phyloP scores from a whole-genome alignment of 2,329 filamentous ascomycete genomes.

The Tolypocladium sp. region DNA sequence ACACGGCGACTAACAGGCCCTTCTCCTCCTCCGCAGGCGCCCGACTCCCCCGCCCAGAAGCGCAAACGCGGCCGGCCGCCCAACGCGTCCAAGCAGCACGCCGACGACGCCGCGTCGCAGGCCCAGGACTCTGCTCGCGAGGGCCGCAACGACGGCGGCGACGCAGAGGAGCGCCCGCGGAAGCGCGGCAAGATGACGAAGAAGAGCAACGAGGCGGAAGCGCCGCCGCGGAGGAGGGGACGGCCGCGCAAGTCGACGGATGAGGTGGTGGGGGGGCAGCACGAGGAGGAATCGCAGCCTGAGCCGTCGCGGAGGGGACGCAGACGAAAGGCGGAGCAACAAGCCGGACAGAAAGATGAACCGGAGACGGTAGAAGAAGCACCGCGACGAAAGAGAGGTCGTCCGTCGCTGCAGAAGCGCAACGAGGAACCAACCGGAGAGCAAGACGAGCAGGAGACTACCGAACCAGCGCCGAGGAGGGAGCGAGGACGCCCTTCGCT shows the following conservation, averaged over 20 bases:
- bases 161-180: slow-evolving; percentile 12
- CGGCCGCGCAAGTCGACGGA: neutral
- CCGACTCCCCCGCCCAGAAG: slow-evolving; percentile 21
- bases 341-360: slow-evolving; percentile 2
- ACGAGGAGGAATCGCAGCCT: slow-evolving; percentile 3
- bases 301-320: slow-evolving; percentile 2
- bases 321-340: neutral
- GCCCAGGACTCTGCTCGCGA: neutral
- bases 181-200: slow-evolving; percentile 14
- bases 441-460: neutral
- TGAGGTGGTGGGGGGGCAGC: neutral
- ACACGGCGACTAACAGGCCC: neutral
- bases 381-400: slow-evolving; percentile 6
- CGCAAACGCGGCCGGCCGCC: slow-evolving; percentile 34
- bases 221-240: slow-evolving; percentile 9
- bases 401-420: slow-evolving; percentile 9
- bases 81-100: slow-evolving; percentile 26
- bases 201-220: slow-evolving; percentile 19
- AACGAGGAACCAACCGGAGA: slow-evolving; percentile 1
- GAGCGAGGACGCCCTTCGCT: no score
- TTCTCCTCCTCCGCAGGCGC: slow-evolving; percentile 8
- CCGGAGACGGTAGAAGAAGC: slow-evolving; percentile 1
- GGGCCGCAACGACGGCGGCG: slow-evolving; percentile 12
- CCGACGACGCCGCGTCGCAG: slow-evolving; percentile 10
- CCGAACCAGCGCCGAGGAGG: no score